These are phyloP conservation scores for Chaetomium olivaceum DNA, from an alignment of 2,329 filamentous ascomycete genomes.

Conservation along the genomic window DNA sequence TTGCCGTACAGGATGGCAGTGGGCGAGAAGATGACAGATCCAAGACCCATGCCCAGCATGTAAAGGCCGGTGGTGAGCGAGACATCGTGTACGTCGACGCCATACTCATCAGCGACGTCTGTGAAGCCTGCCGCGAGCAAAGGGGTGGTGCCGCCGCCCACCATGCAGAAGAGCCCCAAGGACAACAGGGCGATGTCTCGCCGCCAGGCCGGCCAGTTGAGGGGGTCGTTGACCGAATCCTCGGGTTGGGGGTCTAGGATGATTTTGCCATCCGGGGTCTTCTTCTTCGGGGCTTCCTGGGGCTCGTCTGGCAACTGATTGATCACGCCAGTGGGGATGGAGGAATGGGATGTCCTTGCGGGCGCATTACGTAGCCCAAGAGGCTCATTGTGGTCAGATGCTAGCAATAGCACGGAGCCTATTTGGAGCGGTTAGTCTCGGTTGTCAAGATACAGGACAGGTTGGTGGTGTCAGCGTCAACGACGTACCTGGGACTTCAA, in stretches of 20 bases:
- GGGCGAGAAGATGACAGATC: constrained; percentile 80
- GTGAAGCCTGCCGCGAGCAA: constrained; percentile 87
- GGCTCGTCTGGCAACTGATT: constrained; percentile 37
- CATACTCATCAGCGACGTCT: constrained; percentile 67
- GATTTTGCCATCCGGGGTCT: constrained; percentile 76
- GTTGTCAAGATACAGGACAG: too few relatives aligned
- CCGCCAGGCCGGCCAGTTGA: constrained; percentile 87
- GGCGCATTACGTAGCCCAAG: constrained; percentile 60
- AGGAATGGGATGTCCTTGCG: constrained; percentile 59
- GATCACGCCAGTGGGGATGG: constrained; percentile 50
- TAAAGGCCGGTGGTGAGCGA: constrained; percentile 87
- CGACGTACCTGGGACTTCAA: constrained; percentile 78
- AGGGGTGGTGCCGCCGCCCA: constrained; percentile 90
- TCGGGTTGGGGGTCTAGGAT: constrained; percentile 91
- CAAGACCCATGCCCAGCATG: constrained; percentile 90
- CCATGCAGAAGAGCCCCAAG: constrained; percentile 87
- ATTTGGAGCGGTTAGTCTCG: constrained; percentile 16
- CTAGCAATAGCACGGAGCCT: constrained; percentile 62
- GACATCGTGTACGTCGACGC: constrained; percentile 69
- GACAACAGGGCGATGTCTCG: constrained; percentile 78
- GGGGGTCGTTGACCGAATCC: constrained; percentile 83
- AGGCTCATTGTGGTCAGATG: constrained; percentile 57
- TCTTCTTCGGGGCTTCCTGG: constrained; percentile 61
- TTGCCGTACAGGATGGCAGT: constrained; percentile 92
- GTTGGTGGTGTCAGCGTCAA: background rate